A percentile compares a stretch with the other conserved stretches of the same genome.
Conservation (phyloP, 345 rosid genomes). For the Punica granatum region DNA sequence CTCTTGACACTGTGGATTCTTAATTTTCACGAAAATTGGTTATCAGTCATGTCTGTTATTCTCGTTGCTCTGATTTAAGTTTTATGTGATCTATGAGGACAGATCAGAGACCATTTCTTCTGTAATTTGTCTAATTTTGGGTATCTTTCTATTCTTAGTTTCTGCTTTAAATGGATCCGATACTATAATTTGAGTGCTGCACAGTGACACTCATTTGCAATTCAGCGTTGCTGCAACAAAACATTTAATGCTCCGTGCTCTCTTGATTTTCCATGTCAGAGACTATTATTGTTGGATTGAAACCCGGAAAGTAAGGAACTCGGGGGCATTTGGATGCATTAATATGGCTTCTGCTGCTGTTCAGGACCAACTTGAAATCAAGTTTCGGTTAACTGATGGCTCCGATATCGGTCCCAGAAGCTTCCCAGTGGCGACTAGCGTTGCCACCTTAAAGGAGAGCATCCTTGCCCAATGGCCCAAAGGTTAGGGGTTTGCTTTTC, state of each 20-base stretch:
- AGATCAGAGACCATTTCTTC: too few species aligned
- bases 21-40: neutral
- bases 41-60: neutral
- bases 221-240: neutral
- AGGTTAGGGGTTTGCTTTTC: constrained; percentile 33
- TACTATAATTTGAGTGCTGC: neutral
- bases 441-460: constrained; percentile 82
- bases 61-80: neutral
- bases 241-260: neutral
- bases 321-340: constrained; percentile 1
- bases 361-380: constrained; percentile 82
- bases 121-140: neutral
- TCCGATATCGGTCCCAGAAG: constrained; percentile 89
- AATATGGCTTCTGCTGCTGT: constrained; percentile 36
- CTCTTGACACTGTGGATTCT: neutral
- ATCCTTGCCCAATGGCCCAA: constrained; percentile 92
- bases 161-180: neutral
- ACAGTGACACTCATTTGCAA: neutral
- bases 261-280: neutral
- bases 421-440: constrained; percentile 83
- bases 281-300: neutral
- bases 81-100: neutral
- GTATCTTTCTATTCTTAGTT: neutral
- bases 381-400: constrained; percentile 84
- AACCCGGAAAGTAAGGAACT: neutral